Conservation (phyloP, 1,284 basidiomycete species). For the Boletellus deceptivus region DNA sequence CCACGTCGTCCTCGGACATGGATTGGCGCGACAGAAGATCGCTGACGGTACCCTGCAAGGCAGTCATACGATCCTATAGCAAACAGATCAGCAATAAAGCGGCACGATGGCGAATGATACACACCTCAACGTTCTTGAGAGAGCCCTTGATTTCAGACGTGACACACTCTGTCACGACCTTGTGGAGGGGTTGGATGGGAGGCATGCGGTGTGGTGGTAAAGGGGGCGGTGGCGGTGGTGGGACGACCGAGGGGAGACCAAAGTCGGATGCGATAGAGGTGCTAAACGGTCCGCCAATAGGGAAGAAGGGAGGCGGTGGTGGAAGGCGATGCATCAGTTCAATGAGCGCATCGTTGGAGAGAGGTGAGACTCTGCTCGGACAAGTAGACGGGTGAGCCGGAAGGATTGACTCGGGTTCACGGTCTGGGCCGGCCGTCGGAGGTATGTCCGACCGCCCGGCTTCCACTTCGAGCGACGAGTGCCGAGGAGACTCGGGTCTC, state of each 20-base stretch:
- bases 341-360: conserved; percentile 9
- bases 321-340: conserved; percentile 24
- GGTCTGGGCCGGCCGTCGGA: conserved; percentile 1
- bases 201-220: conserved; percentile 8
- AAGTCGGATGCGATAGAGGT: conserved; percentile 23
- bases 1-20: conserved; percentile 36
- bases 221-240: conserved; percentile 4
- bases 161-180: conserved; percentile 18
- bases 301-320: conserved; percentile 19
- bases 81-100: conserved; percentile 1
- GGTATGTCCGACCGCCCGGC: conserved; percentile 8
- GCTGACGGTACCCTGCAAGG: conserved; percentile 20
- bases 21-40: conserved; percentile 26
- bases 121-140: conserved; percentile 25
- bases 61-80: conserved; percentile 25
- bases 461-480: conserved; percentile 15
- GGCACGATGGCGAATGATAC: background rate
- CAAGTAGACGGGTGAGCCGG: background rate
- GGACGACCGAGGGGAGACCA: conserved; percentile 21
- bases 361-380: conserved; percentile 2
- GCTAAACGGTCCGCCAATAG: conserved; percentile 21
- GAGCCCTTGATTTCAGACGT: conserved; percentile 23
- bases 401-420: background rate
- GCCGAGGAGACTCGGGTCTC: conserved; percentile 26
- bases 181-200: conserved; percentile 18